Evolutionary conservation across 805 yeast genomes (phyloP).

Genomic region (Candida michaelii): DNA sequence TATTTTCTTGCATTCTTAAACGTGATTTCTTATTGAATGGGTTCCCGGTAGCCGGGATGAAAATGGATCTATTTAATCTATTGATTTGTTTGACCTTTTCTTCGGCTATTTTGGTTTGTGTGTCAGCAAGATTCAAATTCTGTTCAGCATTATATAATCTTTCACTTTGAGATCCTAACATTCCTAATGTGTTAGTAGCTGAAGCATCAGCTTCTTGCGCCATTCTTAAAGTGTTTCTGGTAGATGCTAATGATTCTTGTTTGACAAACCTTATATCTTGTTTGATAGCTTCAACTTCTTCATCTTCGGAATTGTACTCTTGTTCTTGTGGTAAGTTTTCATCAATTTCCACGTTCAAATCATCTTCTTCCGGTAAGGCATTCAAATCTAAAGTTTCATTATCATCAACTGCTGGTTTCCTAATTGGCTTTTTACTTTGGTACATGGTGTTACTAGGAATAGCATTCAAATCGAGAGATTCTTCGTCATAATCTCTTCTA

Average conservation of each 20-base stretch:
- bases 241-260: constrained; percentile 81
- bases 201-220: constrained; percentile 49
- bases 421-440: constrained; percentile 22
- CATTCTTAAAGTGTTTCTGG: constrained; percentile 73
- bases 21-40: constrained; percentile 86
- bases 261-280: constrained; percentile 80
- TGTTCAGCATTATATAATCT: constrained; percentile 77
- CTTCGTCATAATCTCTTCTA: constrained; percentile 23
- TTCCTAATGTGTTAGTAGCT: constrained; percentile 73
- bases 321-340: constrained; percentile 38
- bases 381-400: constrained; percentile 33
- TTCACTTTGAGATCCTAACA: constrained; percentile 93
- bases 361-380: constrained; percentile 32
- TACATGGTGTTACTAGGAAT: constrained; percentile 31
- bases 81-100: constrained; percentile 78
- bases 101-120: constrained; percentile 80
- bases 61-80: constrained; percentile 75
- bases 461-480: constrained; percentile 38
- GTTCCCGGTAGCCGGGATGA: constrained; percentile 72
- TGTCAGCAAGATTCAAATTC: constrained; percentile 71
- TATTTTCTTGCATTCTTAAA: constrained; percentile 69
- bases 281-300: constrained; percentile 83
- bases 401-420: constrained; percentile 17
- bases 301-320: constrained; percentile 64
- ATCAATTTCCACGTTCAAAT: constrained; percentile 39